Evolutionary conservation across 2,329 filamentous ascomycete species (phyloP).

Genomic region (Penicillium sp.): DNA sequence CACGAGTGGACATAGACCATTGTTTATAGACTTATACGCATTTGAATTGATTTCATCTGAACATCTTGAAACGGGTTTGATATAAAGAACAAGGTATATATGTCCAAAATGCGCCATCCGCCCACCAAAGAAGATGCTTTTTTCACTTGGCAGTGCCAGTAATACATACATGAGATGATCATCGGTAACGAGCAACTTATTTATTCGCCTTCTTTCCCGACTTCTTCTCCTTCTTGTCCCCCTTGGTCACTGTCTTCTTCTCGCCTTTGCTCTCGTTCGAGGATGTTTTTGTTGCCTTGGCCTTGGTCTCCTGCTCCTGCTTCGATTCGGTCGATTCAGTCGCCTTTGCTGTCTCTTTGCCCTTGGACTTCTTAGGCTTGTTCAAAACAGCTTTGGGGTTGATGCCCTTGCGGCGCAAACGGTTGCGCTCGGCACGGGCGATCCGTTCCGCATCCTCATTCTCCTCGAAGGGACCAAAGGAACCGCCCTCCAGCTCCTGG

Average conservation of each 20-base stretch:
- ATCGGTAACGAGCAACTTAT: slow-evolving; percentile 18
- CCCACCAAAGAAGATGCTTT: slow-evolving; percentile 24
- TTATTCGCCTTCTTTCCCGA: slow-evolving; percentile 27
- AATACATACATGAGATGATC: slow-evolving; percentile 20
- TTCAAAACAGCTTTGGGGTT: slow-evolving; percentile 58
- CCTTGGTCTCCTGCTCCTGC: slow-evolving; percentile 20
- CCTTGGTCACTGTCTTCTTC: slow-evolving; percentile 16
- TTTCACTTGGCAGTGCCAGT: slow-evolving; percentile 18
- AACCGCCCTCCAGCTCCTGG: slow-evolving; percentile 41
- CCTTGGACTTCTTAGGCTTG: slow-evolving; percentile 32
- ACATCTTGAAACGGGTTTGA: slow-evolving; percentile 5
- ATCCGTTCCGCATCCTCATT: slow-evolving; percentile 67
- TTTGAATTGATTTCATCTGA: too few relatives aligned
- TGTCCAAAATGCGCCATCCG: slow-evolving; percentile 23
- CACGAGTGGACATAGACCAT: too few relatives aligned
- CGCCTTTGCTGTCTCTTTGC: slow-evolving; percentile 16
- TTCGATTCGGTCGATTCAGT: slow-evolving; percentile 9
- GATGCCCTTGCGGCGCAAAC: slow-evolving; percentile 66
- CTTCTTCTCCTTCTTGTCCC: slow-evolving; percentile 23
- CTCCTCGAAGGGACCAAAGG: slow-evolving; percentile 69
- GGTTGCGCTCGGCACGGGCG: slow-evolving; percentile 65
- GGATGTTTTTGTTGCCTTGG: slow-evolving; percentile 21
- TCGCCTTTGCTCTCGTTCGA: slow-evolving; percentile 5
- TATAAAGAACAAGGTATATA: slow-evolving; percentile 25
- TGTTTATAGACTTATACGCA: too few relatives aligned